Evolutionary conservation across 176 grass and related monocot genomes (phyloP).

Genomic region (Chrysopogon serrulatus): DNA sequence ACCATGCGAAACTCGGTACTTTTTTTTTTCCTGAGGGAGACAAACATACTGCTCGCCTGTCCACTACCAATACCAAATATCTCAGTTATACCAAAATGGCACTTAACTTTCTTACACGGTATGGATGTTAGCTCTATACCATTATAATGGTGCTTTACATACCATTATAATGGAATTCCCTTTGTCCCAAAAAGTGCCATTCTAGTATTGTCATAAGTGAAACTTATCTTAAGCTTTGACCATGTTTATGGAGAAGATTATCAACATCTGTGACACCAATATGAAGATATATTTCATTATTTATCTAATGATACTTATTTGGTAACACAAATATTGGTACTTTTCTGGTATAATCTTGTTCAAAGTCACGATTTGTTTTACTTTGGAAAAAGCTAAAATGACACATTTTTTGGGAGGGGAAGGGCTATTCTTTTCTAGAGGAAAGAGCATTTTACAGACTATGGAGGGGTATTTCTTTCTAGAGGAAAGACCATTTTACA

Average conservation of each 20-base stretch:
- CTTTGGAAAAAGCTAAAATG: no score
- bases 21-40: no score
- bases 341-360: no score
- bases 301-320: background rate
- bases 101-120: background rate
- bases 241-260: background rate
- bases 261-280: background rate
- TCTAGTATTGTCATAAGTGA: background rate
- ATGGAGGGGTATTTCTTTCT: background rate
- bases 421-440: background rate
- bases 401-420: no score
- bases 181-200: background rate
- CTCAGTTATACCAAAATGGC: background rate
- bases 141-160: background rate
- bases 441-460: background rate
- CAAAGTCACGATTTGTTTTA: no score
- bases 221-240: background rate
- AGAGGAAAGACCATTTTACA: background rate
- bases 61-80: background rate
- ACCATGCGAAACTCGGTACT: background rate
- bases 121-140: background rate
- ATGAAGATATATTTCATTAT: background rate
- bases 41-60: background rate
- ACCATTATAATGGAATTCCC: no score
- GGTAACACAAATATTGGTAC: background rate